These are phyloP conservation scores for Chalciporus piperatus DNA, from an alignment of 768 basidiomycete genomes.

Conservation along the genomic window DNA sequence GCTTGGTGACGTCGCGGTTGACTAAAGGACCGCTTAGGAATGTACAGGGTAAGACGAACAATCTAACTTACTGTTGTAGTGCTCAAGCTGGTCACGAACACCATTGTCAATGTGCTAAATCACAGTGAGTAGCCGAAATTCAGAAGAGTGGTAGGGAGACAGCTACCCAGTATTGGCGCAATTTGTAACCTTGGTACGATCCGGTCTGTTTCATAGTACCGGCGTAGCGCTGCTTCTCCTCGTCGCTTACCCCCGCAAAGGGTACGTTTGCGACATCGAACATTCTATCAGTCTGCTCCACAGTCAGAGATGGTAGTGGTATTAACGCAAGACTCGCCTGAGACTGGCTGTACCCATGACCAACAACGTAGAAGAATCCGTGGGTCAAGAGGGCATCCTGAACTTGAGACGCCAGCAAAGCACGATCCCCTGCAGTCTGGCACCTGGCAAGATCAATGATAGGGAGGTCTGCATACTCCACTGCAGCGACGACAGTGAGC, in stretches of 20 bases:
- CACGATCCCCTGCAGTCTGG: slow-evolving; percentile 36
- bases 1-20: slow-evolving; percentile 46
- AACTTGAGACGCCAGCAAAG: slow-evolving; percentile 38
- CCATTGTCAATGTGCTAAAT: slow-evolving; percentile 58
- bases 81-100: slow-evolving; percentile 60
- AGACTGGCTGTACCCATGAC: slow-evolving; percentile 38
- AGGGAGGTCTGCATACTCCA: slow-evolving; percentile 50
- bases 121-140: neutral
- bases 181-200: slow-evolving; percentile 54
- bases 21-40: slow-evolving; percentile 32
- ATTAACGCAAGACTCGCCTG: slow-evolving; percentile 21
- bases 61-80: slow-evolving; percentile 52
- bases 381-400: slow-evolving; percentile 44
- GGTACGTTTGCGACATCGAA: slow-evolving; percentile 50
- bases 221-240: slow-evolving; percentile 43
- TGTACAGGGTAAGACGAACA: neutral
- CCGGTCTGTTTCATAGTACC: slow-evolving; percentile 42
- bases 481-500: slow-evolving; percentile 36
- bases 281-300: slow-evolving; percentile 41
- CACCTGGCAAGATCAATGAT: slow-evolving; percentile 49
- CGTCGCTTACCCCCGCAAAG: slow-evolving; percentile 38
- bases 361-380: slow-evolving; percentile 43
- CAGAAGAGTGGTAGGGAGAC: neutral
- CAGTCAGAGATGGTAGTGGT: slow-evolving; percentile 27
- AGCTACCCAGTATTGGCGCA: slow-evolving; percentile 45